Evolutionary conservation across 176 grass and related monocot species (phyloP).

Genomic region (Thinopyrum elongatum): DNA sequence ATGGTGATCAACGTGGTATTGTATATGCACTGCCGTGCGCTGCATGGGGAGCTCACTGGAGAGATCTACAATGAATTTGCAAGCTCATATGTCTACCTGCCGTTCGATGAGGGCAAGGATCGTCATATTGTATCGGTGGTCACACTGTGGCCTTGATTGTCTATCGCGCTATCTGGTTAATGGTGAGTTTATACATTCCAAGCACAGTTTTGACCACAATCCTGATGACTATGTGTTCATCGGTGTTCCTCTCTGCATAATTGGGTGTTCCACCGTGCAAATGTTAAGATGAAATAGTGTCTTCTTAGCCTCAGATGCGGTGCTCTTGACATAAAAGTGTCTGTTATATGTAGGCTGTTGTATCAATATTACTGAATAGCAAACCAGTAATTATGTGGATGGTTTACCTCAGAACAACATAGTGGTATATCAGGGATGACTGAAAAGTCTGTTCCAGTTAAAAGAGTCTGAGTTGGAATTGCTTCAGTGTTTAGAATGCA

Average conservation of each 20-base stretch:
- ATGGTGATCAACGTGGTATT: conserved; percentile 39
- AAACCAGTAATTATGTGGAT: neutral
- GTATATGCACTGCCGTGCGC: conserved; percentile 39
- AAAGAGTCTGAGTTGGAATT: neutral
- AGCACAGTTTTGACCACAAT: neutral
- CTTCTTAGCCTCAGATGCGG: neutral
- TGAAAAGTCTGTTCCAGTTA: neutral
- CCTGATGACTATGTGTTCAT: neutral
- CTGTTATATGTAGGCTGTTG: neutral
- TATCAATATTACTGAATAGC: neutral
- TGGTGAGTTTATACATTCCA: neutral
- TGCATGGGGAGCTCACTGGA: conserved; percentile 36
- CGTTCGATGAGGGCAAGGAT: conserved; percentile 31
- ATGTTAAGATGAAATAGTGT: neutral
- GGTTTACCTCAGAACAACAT: neutral
- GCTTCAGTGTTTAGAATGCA: neutral
- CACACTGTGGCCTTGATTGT: conserved; percentile 20
- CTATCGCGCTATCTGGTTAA: neutral
- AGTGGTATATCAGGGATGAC: neutral
- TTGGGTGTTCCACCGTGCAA: neutral
- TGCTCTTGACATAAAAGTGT: neutral
- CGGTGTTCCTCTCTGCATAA: conserved; percentile 12
- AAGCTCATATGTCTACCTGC: conserved; percentile 42
- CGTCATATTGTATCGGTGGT: conserved; percentile 25
- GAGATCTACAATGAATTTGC: conserved; percentile 56